Evolutionary conservation across 2,329 filamentous ascomycete genomes (phyloP), one percentile per base, ranked within the genome.

Genomic region (Fusarium mangiferae): DNA sequence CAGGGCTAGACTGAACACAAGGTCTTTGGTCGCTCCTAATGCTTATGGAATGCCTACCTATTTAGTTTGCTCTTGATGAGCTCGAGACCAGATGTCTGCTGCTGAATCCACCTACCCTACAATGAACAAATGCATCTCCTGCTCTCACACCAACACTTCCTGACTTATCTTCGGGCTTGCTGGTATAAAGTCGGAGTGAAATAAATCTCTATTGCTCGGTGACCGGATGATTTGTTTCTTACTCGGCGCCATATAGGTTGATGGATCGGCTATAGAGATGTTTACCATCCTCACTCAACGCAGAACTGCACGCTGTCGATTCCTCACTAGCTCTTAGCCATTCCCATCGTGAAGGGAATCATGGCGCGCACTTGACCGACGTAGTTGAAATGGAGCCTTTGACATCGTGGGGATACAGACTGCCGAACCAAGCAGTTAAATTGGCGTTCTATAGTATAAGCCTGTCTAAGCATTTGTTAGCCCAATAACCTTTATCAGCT

Each of bases 141-240:
- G 17, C n/a, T 49, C 28, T 52, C 33, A 22, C 17, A 15, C 8
- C 6, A 18, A 20, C 17, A 20, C 30, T 8, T 20, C 4, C 3
- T 35, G 14, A 20, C 18, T 14, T 17, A 24, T 51, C 17, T 20
- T 46, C 1, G 6, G 1, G 6, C 6, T 11, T 28, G 4, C 18
- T 28, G 8, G 5, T 22, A 6, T 11, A 22, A 14, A 0, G 0
- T 6, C 13, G 11, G 18, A 15, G 48, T 4, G 1, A 0, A 24
- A 20, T 4, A 4, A 15, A 6, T 20, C 12, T 15, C 1, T 10
- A 2, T 8, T 4, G 0, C 14, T 20, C 4, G 4, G 17, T 24
- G n/a, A 9, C 15, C 0, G 3, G 4, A n/a, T 9, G 10, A 49
- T 30, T 17, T 6, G 45, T 2, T 14, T 6, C 3, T 30, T 22